Conservation (phyloP, 345 rosid species). For the Syzygium oleosum region DNA sequence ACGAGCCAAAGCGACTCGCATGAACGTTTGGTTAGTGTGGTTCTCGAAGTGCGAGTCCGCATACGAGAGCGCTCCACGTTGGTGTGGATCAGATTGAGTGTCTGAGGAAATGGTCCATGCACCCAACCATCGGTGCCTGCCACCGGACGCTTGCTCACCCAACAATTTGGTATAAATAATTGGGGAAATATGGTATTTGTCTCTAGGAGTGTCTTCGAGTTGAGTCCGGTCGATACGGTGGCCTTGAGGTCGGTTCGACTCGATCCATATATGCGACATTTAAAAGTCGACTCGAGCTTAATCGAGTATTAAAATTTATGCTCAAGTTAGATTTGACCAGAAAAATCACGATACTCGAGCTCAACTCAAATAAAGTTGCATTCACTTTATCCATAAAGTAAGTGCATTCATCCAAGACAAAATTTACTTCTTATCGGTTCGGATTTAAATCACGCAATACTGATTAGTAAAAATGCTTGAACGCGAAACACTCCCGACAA, state of each 20-base stretch:
- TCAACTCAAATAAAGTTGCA: background rate
- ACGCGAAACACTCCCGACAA: fast-evolving
- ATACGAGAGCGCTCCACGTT: background rate
- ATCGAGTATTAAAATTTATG: background rate
- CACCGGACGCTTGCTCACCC: background rate
- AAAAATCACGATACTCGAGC: background rate
- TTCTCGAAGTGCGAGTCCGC: background rate
- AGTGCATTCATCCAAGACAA: background rate
- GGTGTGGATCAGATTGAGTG: background rate
- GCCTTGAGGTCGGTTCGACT: too few species aligned
- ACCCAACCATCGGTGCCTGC: background rate
- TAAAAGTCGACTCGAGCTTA: background rate
- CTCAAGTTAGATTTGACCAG: background rate
- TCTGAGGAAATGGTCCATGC: background rate
- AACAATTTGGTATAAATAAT: too few species aligned
- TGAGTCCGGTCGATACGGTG: background rate
- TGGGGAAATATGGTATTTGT: background rate
- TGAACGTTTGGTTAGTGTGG: background rate
- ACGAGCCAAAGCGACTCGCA: fast-evolving
- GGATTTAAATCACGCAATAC: too few species aligned
- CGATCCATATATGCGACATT: too few species aligned
- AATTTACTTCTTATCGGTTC: too few species aligned
- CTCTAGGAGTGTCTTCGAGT: background rate
- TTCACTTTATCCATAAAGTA: background rate
- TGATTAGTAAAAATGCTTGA: background rate